Percentiles rank a stretch among this genome's conserved stretches.
Conservation (phyloP, 805 yeast genomes). For the Barnettozyma salicaria region DNA sequence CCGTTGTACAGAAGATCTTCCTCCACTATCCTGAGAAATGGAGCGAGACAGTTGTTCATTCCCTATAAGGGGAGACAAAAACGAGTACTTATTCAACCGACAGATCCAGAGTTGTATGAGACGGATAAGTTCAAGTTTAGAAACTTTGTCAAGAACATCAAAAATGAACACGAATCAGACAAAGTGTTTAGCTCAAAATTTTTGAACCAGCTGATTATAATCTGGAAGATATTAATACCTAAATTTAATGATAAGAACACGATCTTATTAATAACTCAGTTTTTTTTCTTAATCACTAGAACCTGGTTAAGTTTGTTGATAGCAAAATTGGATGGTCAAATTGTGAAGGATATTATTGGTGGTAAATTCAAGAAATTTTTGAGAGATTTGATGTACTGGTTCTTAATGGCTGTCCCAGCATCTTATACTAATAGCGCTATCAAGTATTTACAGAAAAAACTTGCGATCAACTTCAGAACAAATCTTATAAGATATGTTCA, state of each 20-base stretch:
- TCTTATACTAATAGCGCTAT: constrained; percentile 89
- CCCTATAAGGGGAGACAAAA: constrained; percentile 26
- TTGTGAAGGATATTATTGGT: constrained; percentile 81
- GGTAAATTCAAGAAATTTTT: constrained; percentile 70
- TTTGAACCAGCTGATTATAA: constrained; percentile 62
- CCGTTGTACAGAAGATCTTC: constrained; percentile 26
- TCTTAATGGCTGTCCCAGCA: constrained; percentile 86
- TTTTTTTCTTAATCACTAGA: constrained; percentile 67
- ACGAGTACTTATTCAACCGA: constrained; percentile 24
- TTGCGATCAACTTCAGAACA: constrained; percentile 80
- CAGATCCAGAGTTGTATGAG: constrained; percentile 26
- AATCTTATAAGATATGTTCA: constrained; percentile 80
- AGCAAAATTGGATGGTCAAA: constrained; percentile 87
- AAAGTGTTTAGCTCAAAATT: constrained; percentile 52
- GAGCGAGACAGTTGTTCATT: constrained; percentile 27
- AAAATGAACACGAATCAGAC: constrained; percentile 18
- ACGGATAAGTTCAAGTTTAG: constrained; percentile 25
- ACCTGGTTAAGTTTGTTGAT: constrained; percentile 84
- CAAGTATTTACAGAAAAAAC: constrained; percentile 66
- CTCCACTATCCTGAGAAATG: constrained; percentile 26
- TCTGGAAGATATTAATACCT: constrained; percentile 83
- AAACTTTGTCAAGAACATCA: constrained; percentile 24
- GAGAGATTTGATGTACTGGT: constrained; percentile 80
- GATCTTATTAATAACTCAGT: constrained; percentile 59
- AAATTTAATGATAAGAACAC: constrained; percentile 61